Conservation (phyloP, 2,329 filamentous ascomycete genomes). For the Rhynchosporium agropyri region DNA sequence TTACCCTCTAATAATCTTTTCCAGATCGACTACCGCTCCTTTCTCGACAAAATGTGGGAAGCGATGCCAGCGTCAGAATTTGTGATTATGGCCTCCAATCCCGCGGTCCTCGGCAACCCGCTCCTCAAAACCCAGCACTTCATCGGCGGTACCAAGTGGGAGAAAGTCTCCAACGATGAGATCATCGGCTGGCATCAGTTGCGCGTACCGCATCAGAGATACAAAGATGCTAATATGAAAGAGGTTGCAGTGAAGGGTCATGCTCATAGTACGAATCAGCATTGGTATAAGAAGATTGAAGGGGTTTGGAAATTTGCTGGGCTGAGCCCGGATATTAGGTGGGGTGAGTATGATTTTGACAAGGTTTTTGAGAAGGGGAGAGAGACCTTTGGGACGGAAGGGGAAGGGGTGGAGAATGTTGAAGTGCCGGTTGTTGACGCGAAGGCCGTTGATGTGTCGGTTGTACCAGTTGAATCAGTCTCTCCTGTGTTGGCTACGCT, state of each 20-base stretch:
- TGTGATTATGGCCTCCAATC: conserved; percentile 59
- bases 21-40: conserved; percentile 71
- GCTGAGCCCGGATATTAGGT: conserved; percentile 28
- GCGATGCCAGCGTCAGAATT: conserved; percentile 63
- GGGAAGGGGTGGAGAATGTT: not conserved
- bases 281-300: conserved; percentile 60
- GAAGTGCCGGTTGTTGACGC: not conserved
- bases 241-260: conserved; percentile 57
- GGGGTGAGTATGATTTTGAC: conserved; percentile 33
- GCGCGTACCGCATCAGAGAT: conserved; percentile 59
- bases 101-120: conserved; percentile 60
- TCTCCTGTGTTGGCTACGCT: not conserved
- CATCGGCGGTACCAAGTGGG: conserved; percentile 60
- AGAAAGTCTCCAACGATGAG: conserved; percentile 57
- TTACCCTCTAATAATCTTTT: not conserved
- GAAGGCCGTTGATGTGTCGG: no score
- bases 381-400: conserved; percentile 21
- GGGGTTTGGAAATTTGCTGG: conserved; percentile 45
- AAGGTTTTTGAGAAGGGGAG: conserved; percentile 31
- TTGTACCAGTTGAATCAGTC: not conserved
- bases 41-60: conserved; percentile 62
- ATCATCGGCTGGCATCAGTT: conserved; percentile 60
- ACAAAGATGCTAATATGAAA: conserved; percentile 51
- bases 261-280: conserved; percentile 55
- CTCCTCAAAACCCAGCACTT: conserved; percentile 67